Base-by-base conservation (phyloP, 495 filamentous ascomycete species). In the Neurospora sp. region DNA sequence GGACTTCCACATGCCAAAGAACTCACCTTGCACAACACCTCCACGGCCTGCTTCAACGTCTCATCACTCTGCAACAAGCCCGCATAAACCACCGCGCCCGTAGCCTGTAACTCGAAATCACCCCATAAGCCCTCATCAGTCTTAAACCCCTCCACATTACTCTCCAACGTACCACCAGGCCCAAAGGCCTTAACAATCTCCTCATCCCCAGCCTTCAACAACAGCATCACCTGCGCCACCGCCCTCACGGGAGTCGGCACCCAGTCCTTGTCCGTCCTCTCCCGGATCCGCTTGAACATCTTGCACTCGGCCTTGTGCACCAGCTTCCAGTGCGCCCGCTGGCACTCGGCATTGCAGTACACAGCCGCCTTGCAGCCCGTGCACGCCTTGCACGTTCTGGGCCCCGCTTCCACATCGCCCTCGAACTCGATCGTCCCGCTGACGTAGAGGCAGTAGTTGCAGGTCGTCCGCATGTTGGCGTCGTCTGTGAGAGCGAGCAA, bases 281-380 rank as follows among this genome's bases (percentile, higher is more conserved):
- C 71, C 5, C 75, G 73, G 24, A 82, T 77, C 9, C 81, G 79
- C 70, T 70, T 70, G 69, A 85, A 81, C 48, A 85, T 79, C n/a
- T 79, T 78, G 77, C 89, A 90, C 77, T 88, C 86, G 38, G 73
- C 72, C 70, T 86, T 85, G 77, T 90, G 89, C 8, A 79, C 80
- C 62, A 54, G 73, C 66, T 79, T 82, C 89, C 89, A 91, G 80
- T 89, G 85, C 6, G 81, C 76, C 45, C 83, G 84, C 78, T 91
- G 89, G 75, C 89, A 91, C 13, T 75, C 71, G 2, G 75, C 38
- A 62, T 81, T 81, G 78, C 89, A 91, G 80, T 91, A 91, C 28
- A 81, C 77, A 8, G 80, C 80, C 4, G 79, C 79, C 38, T 80
- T 81, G 80, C 89, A 91, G 17, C 79, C 81, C 0, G 79, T 81